Evolutionary conservation across 169 alveolate species (phyloP).

Genomic region (Babesia caballi): DNA sequence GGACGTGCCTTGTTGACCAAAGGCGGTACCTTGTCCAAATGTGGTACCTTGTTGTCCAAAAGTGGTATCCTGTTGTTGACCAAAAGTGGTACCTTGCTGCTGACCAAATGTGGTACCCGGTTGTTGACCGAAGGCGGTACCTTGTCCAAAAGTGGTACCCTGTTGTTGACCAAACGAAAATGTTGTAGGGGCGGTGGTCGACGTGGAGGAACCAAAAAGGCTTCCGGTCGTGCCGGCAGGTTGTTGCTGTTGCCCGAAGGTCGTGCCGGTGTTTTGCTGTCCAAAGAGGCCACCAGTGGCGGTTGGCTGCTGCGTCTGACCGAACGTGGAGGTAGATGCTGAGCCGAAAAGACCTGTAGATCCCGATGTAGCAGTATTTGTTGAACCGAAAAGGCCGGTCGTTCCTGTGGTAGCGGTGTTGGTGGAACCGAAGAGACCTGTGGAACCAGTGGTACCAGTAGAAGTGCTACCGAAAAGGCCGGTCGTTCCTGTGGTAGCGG

Average conservation of each 20-base stretch:
- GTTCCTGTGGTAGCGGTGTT: conserved; percentile 8
- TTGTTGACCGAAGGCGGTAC: background rate
- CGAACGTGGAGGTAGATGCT: background rate
- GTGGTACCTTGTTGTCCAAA: background rate
- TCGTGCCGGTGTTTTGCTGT: background rate
- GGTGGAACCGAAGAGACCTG: conserved; percentile 11
- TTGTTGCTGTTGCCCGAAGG: background rate
- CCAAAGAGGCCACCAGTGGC: conserved; percentile 24
- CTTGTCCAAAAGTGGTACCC: background rate
- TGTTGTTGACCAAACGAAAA: background rate
- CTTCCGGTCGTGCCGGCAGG: background rate
- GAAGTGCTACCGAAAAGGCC: conserved; percentile 13
- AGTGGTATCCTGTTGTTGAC: background rate
- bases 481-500: conserved; percentile 4
- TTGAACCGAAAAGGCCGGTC: background rate
- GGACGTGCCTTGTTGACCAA: background rate
- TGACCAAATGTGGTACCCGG: background rate
- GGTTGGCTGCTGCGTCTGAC: background rate
- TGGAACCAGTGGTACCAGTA: conserved; percentile 15
- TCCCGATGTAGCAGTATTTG: conserved; percentile 11
- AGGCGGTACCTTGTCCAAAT: background rate
- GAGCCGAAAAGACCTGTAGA: conserved; percentile 31
- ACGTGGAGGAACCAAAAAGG: conserved; percentile 29
- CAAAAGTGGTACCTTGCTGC: background rate
- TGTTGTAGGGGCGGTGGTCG: background rate